Conservation (phyloP, 805 yeast species). For the Metschnikowia continentalis region DNA sequence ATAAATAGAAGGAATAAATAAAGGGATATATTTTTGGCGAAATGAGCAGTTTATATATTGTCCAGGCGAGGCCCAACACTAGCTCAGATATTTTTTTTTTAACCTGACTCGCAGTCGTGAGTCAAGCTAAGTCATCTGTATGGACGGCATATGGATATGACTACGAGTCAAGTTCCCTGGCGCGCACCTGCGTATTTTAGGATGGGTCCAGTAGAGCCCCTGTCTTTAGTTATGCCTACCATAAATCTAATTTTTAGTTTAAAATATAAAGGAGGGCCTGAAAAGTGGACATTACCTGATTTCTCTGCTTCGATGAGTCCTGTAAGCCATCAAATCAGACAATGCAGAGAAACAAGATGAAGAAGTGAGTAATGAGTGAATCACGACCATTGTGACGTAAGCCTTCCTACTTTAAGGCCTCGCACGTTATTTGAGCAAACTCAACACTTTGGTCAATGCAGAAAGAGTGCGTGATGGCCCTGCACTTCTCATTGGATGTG, state of each 20-base stretch:
- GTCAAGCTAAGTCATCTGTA: conserved; percentile 15
- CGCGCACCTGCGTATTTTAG: neutral
- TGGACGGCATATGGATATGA: conserved; percentile 11
- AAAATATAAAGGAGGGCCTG: no score
- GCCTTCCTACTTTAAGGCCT: conserved; percentile 12
- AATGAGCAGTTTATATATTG: neutral
- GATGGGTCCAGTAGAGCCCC: neutral
- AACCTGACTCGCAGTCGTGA: conserved; percentile 15
- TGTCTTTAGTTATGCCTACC: neutral
- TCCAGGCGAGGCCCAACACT: neutral
- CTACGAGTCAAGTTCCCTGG: conserved; percentile 14
- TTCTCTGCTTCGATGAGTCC: no score
- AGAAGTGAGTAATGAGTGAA: neutral
- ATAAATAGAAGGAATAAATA: no score
- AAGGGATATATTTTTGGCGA: neutral
- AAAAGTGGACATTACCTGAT: neutral
- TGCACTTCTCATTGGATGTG: conserved; percentile 20
- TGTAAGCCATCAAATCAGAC: neutral
- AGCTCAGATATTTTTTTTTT: conserved; percentile 6
- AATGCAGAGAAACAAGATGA: neutral
- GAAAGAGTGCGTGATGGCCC: conserved; percentile 53
- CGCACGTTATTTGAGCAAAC: conserved; percentile 42
- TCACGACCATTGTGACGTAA: neutral
- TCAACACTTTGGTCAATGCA: conserved; percentile 53
- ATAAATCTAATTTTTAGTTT: no score